Base-by-base conservation (phyloP, 2,329 filamentous ascomycete genomes). In the Alternaria sp. region DNA sequence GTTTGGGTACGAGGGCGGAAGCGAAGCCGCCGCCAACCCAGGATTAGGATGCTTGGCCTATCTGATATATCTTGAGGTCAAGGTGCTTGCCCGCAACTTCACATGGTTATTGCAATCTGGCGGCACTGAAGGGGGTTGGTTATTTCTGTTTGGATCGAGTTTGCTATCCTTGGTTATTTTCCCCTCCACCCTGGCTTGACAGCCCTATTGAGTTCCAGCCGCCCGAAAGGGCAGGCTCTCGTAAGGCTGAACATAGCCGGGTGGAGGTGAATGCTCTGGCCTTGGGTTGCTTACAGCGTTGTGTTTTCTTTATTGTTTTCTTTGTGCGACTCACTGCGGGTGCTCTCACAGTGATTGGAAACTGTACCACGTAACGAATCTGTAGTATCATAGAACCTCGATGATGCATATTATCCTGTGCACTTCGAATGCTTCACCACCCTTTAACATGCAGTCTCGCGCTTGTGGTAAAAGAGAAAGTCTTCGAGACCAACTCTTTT, bases 261-360 rank as follows among this genome's bases (percentile, higher is more conserved):
- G 36, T 40, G 15, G 36, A 3, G 36, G 36, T 40, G 36, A 8
- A 40, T 40, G n/a, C 3, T 6, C 2, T 40, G 19, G 13, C 3
- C 1, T 9, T 2, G 19, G 28, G 11, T 6, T 0, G 13, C 28
- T 21, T 12, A 52, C 19, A n/a, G 7, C 5, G 19, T 8, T 17
- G 7, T n/a, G 49, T 4, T 40, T 52, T 9, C 7, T 15, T 36
- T 25, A 40, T 40, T 9, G 10, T 12, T 25, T n/a, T 11, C 8
- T 13, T 36, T 0, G 5, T 9, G 28, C 13, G 1, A 12, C 5
- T 36, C 1, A 3, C 3, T 6, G 6, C 19, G 2, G 3, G 21
- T 52, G 21, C 30, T 52, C 30, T 40, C 10, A 25, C 8, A 4
- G 49, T 15, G 19, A 3, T 15, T 36, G 8, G 15, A 13, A 8